Evolutionary conservation across 2,329 filamentous ascomycete genomes (phyloP), one percentile per base, ranked within the genome.

Genomic region (Trichoderma gracile): DNA sequence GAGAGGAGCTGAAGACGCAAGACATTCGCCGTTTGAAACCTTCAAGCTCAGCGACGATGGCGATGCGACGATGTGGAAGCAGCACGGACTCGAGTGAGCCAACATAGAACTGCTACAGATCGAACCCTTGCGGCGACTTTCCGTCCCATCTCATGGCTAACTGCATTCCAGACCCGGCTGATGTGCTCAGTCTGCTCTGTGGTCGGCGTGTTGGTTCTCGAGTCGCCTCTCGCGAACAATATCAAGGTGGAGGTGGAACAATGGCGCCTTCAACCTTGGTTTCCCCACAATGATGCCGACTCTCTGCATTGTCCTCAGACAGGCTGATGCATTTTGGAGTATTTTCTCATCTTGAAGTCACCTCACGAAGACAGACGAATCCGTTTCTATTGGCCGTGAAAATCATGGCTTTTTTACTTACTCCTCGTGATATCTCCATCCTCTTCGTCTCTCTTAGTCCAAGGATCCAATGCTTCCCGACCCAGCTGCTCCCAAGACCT

Each of bases 201-300:
- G 25, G n/a, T 50, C 25, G 15, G 15, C 43, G 40, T 17, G 46
- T 27, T 49, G 42, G 52, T 14, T 47, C 4, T 30, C n/a, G 30
- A 27, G 30, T 23, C 6, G 43, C 10, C 38, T 19, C 27, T 21
- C 9, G 5, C 10, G 63, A 62, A 67, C 65, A 67, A 67, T 67
- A 65, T 47, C 21, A 66, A 66, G 42, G 15, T 30, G n/a, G 46
- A 42, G 27, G 42, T 47, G n/a, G 38, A 27, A 65, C 57, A 65
- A 65, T 62, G 46, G 15, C 19, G 17, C 6, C 15, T 9, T 43
- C 25, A 56, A 25, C 42, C 25, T 19, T 33, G 14, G 12, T 8
- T 15, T 53, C 30, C 52, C 45, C 50, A 49, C 58, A 23, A 19
- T 30, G 33, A n/a, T 17, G 25, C 15, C 30, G 25, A 15, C 21